phyloP scores from a whole-genome alignment of 2,329 filamentous ascomycete species.

The Aspergillus ruber region DNA sequence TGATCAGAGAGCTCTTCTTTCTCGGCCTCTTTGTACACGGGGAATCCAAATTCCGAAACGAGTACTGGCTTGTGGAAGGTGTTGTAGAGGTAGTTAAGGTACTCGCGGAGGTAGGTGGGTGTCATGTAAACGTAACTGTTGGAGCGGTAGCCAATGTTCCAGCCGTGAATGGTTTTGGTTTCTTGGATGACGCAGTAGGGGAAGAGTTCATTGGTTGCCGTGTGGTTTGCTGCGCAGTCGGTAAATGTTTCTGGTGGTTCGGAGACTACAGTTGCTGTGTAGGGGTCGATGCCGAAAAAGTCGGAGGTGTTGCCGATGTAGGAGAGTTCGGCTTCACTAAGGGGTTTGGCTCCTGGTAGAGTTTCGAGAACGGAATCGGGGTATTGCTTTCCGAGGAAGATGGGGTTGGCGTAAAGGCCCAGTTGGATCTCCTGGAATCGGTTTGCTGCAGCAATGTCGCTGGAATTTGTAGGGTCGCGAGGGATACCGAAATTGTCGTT shows the following conservation, averaged over 20 bases:
- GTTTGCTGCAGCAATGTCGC: constrained; percentile 22
- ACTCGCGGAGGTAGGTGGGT: constrained; percentile 40
- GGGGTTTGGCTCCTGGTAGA: constrained; percentile 35
- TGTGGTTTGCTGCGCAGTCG: constrained; percentile 43
- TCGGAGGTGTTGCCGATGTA: constrained; percentile 49
- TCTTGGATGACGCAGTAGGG: constrained; percentile 51
- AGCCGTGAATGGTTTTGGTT: constrained; percentile 45
- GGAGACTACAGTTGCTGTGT: constrained; percentile 51
- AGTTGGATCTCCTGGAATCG: constrained; percentile 29
- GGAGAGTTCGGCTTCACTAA: constrained; percentile 45
- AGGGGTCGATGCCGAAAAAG: constrained; percentile 53
- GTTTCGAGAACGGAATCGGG: constrained; percentile 39
- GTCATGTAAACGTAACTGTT: constrained; percentile 54
- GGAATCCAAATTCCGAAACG: constrained; percentile 53
- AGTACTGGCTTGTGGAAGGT: constrained; percentile 47
- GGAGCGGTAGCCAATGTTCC: constrained; percentile 54
- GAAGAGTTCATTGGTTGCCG: constrained; percentile 35
- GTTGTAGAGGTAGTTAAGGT: constrained; percentile 55
- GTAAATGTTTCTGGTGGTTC: constrained; percentile 42
- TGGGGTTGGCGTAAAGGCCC: constrained; percentile 40
- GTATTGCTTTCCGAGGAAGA: constrained; percentile 42
- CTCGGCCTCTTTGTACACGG: constrained; percentile 45
- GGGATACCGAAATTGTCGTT: constrained; percentile 50
- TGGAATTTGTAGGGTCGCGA: constrained; percentile 24
- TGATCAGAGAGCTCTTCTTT: constrained; percentile 41